Evolutionary conservation across 495 filamentous ascomycete species (phyloP), one percentile per base, ranked within the genome.

Genomic region (Talaromyces borbonicus): DNA sequence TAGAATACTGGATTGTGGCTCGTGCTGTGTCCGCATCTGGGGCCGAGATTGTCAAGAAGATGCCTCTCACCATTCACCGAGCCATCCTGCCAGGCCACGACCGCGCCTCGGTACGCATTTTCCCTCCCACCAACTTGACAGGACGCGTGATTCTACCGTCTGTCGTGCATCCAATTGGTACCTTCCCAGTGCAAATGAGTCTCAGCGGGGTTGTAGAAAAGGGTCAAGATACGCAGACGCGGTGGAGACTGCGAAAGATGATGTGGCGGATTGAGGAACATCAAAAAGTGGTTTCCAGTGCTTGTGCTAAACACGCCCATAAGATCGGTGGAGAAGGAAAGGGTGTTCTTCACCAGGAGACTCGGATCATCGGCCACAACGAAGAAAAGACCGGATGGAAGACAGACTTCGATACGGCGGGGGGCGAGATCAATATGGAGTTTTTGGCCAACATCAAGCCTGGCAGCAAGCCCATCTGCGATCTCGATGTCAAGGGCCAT

Each of bases 301-400:
- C 88, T 11, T 99, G 92, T 67, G 53, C 70, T 25, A 82, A 84
- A 52, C 92, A 97, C 63, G 61, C 72, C 19, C 73, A 79, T 53
- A 87, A 85, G 61, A 65, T 86, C 22, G 81, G 81, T 26, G 79
- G 79, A 24, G 74, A 77, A 30, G 68, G 71, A 41, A 97, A 94
- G 60, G 88, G 89, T 26, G 62, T 87, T 18, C 63, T 81, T 36
- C 86, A 95, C 54, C 75, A 85, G 30, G 84, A 95, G 48, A 75
- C 75, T 4, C 80, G 84, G 25, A 77, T 80, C 46, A 78, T 97
- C 51, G 87, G 79, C 20, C 69, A 71, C 47, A 81, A 80, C 3
- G 87, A 90, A 53, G 58, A 90, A 53, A 87, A 85, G 64, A 71
- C 55, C 4, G 90, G 90, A n/a, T 99, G 92, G 92, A 99, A 99